Percentiles rank a stretch among this genome's conserved stretches.
Evolutionary conservation across 2,329 filamentous ascomycete species (phyloP).

Genomic region (Fusarium sp.): DNA sequence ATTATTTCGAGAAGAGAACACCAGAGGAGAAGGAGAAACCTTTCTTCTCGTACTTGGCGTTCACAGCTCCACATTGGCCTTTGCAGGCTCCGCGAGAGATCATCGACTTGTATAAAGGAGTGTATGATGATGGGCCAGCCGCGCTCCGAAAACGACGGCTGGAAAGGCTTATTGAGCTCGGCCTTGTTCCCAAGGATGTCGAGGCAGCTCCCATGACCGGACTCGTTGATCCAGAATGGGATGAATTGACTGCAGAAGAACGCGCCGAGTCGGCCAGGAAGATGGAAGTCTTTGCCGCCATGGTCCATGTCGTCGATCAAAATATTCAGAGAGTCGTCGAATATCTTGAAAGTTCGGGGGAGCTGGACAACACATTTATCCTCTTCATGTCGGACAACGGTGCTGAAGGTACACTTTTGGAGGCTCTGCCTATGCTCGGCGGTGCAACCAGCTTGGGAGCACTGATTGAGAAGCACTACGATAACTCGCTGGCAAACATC

Average conservation of each 20-base stretch:
- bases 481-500: constrained; percentile 66
- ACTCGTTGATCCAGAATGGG: constrained; percentile 25
- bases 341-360: constrained; percentile 63
- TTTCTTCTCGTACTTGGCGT: constrained; percentile 67
- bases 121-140: background rate
- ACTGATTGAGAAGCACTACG: constrained; percentile 58
- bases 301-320: constrained; percentile 70
- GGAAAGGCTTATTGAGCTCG: background rate
- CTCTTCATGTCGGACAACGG: constrained; percentile 70
- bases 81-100: constrained; percentile 43
- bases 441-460: background rate
- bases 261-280: constrained; percentile 33
- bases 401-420: constrained; percentile 70
- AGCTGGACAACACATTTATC: constrained; percentile 69
- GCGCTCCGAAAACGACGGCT: background rate
- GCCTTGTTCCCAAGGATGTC: background rate
- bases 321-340: constrained; percentile 68
- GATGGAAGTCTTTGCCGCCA: constrained; percentile 68
- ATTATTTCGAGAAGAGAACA: constrained; percentile 13
- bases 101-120: background rate
- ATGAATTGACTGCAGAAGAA: constrained; percentile 29
- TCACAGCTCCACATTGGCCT: constrained; percentile 69
- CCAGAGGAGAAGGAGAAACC: constrained; percentile 51
- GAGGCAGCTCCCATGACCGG: background rate
- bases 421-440: constrained; percentile 63